Percentiles rank a stretch among this genome's conserved stretches.
phyloP scores from a whole-genome alignment of 139 green algal genomes.

The Chlamydomonas asymmetrica region DNA sequence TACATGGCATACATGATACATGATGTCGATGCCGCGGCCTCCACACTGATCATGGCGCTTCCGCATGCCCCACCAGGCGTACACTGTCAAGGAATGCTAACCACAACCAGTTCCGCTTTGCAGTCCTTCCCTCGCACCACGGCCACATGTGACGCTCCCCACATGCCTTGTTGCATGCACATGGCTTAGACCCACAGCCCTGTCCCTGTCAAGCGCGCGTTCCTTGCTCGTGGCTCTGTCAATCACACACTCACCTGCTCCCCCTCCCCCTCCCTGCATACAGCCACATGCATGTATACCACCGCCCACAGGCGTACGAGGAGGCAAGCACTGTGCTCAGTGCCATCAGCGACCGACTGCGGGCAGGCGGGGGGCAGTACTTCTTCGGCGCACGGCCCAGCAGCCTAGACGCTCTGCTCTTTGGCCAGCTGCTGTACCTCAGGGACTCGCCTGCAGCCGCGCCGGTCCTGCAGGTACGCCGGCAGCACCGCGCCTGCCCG shows the following conservation, averaged over 20 bases:
- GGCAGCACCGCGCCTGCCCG: not conserved
- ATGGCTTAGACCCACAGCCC: no score
- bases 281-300: not conserved
- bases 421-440: constrained; percentile 64
- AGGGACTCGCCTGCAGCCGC: constrained; percentile 45
- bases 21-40: no score
- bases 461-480: constrained; percentile 45
- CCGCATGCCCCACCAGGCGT: no score
- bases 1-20: no score
- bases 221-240: not conserved
- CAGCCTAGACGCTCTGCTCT: constrained; percentile 69
- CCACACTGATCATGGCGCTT: no score
- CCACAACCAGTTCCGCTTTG: no score
- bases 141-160: no score
- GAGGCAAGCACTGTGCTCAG: constrained; percentile 37
- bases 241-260: not conserved
- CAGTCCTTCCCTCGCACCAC: no score
- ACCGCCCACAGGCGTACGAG: constrained; percentile 43
- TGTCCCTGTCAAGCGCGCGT: not conserved
- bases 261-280: not conserved
- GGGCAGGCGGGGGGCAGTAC: constrained; percentile 35
- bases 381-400: constrained; percentile 61
- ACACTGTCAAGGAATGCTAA: no score
- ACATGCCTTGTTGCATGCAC: no score
- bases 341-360: constrained; percentile 51